phyloP scores from a whole-genome alignment of 257 asterid species.

The Ilex aquifolium region DNA sequence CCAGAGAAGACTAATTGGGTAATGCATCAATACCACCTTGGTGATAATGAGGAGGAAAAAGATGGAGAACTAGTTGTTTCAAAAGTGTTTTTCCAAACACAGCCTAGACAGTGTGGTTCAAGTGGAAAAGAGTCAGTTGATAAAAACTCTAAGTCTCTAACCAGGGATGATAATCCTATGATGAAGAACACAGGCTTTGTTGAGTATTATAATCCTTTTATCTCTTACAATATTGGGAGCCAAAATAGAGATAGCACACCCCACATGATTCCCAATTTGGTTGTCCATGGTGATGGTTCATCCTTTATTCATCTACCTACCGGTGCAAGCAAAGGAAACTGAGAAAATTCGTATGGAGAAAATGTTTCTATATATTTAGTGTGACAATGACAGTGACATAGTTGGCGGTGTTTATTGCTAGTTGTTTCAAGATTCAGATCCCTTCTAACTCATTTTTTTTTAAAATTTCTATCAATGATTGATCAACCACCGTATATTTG shows the following conservation, averaged over 20 bases:
- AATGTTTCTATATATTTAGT: too few relatives aligned
- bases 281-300: conserved; percentile 51
- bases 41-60: conserved; percentile 75
- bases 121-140: conserved; percentile 17
- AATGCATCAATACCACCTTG: conserved; percentile 91
- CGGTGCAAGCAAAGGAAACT: conserved; percentile 57
- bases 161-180: too few relatives aligned
- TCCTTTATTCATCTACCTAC: conserved; percentile 61
- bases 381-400: too few relatives aligned
- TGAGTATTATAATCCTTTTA: conserved; percentile 38
- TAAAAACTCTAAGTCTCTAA: too few relatives aligned
- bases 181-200: conserved; percentile 12
- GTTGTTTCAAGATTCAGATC: too few relatives aligned
- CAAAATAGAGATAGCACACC: conserved; percentile 33
- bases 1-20: conserved; percentile 96
- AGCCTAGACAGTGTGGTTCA: conserved; percentile 76
- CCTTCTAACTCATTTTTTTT: too few relatives aligned
- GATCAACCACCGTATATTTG: too few relatives aligned
- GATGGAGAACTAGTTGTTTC: conserved; percentile 91
- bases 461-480: too few relatives aligned
- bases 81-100: conserved; percentile 90
- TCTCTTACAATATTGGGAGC: conserved; percentile 27
- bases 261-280: conserved; percentile 41
- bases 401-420: too few relatives aligned
- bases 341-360: conserved; percentile 6